These are phyloP conservation scores for Kalmusia sp. DNA, from an alignment of 2,329 filamentous ascomycete genomes.

Conservation along the genomic window DNA sequence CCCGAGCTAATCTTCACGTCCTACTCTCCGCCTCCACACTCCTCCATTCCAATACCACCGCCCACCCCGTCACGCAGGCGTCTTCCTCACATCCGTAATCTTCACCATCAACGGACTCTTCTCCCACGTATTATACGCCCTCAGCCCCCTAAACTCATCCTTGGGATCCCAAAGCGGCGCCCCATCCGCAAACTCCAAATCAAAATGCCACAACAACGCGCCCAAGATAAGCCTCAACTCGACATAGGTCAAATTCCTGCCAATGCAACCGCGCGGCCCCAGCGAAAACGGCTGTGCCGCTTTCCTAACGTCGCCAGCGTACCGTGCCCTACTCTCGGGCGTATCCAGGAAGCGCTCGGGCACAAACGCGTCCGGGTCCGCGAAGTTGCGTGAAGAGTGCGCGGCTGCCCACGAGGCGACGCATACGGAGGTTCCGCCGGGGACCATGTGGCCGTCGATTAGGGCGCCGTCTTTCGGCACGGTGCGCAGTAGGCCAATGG, in stretches of 20 bases:
- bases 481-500: constrained; percentile 48
- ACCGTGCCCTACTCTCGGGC: constrained; percentile 21
- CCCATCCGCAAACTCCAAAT: constrained; percentile 40
- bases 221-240: constrained; percentile 41
- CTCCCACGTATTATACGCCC: constrained; percentile 43
- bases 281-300: constrained; percentile 40
- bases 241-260: constrained; percentile 43
- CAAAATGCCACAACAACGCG: constrained; percentile 44
- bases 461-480: constrained; percentile 44
- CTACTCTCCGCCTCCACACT: not conserved
- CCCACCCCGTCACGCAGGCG: constrained; percentile 18
- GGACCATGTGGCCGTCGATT: constrained; percentile 48
- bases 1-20: no score
- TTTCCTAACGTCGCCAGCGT: constrained; percentile 32
- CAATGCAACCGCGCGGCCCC: constrained; percentile 42
- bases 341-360: constrained; percentile 46
- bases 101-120: constrained; percentile 41
- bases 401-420: constrained; percentile 37
- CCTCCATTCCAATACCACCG: no score
- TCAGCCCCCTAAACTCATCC: constrained; percentile 35
- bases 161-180: constrained; percentile 37
- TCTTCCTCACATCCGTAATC: constrained; percentile 37
- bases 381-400: constrained; percentile 41
- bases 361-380: constrained; percentile 38
- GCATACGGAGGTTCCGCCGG: constrained; percentile 37